Percentiles rank a stretch among this genome's conserved stretches.
phyloP scores from a whole-genome alignment of 2,329 filamentous ascomycete genomes.

The Hymenoscyphus albidus region DNA sequence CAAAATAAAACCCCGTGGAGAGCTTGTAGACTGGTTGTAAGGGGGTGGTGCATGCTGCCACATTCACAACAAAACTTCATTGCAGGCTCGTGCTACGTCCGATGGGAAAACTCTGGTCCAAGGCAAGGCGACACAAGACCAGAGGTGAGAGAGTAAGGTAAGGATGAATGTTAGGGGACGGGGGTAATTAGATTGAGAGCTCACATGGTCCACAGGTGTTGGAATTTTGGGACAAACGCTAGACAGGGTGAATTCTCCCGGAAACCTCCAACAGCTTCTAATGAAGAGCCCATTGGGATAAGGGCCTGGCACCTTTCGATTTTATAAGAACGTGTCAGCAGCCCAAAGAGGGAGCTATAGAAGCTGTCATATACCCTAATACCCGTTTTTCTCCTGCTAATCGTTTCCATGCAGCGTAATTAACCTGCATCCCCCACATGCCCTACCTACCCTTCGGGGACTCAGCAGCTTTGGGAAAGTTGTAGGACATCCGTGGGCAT shows the following conservation, averaged over 20 bases:
- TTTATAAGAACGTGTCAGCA: background rate
- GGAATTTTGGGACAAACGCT: background rate
- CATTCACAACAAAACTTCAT: too few relatives aligned
- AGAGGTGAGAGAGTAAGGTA: too few relatives aligned
- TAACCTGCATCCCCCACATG: background rate
- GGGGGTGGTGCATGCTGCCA: too few relatives aligned
- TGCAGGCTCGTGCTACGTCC: background rate
- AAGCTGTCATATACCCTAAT: background rate
- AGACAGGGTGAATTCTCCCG: background rate
- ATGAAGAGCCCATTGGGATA: background rate
- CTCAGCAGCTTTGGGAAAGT: background rate
- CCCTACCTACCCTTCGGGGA: background rate
- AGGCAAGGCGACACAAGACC: background rate
- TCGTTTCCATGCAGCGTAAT: background rate
- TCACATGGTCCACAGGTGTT: background rate
- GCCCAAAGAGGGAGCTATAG: background rate
- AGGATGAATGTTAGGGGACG: background rate
- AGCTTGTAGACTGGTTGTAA: too few relatives aligned
- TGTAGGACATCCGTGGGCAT: background rate
- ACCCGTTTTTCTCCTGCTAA: too few relatives aligned
- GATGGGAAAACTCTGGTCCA: background rate
- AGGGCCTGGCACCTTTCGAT: background rate
- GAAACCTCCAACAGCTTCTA: background rate
- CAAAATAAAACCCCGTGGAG: too few relatives aligned
- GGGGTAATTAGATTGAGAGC: background rate